Evolutionary conservation across 2,329 filamentous ascomycete species (phyloP).

Genomic region (Pestalotiopsis sp.): DNA sequence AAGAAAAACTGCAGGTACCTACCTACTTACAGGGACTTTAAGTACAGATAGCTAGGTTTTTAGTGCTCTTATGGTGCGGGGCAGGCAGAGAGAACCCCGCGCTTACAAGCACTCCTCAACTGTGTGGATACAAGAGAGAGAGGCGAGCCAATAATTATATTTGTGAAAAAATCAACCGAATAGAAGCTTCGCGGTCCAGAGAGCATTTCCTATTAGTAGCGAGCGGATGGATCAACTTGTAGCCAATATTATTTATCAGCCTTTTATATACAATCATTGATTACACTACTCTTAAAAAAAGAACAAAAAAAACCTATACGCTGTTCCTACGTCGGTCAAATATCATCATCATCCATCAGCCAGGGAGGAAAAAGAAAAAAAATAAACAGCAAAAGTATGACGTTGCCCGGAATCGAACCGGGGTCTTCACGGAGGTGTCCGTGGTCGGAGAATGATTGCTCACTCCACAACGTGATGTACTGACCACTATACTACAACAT

Average conservation of each 20-base stretch:
- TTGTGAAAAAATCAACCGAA: too few relatives aligned
- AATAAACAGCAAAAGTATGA: not conserved
- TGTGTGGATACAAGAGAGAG: too few relatives aligned
- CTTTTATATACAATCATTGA: too few relatives aligned
- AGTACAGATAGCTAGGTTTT: too few relatives aligned
- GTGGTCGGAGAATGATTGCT: not conserved
- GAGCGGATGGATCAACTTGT: too few relatives aligned
- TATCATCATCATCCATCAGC: not conserved
- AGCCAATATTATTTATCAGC: too few relatives aligned
- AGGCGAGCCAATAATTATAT: too few relatives aligned
- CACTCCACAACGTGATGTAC: slow-evolving; percentile 8
- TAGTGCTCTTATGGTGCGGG: not conserved
- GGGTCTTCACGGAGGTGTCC: not conserved
- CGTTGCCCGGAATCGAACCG: slow-evolving; percentile 8
- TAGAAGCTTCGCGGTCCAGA: too few relatives aligned
- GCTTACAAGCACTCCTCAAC: not conserved
- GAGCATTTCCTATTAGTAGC: too few relatives aligned
- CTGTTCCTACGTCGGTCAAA: too few relatives aligned
- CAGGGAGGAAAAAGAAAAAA: not conserved
- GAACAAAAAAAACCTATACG: too few relatives aligned
- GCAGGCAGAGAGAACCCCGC: not conserved
- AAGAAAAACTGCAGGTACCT: not conserved
- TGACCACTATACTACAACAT: slow-evolving; percentile 7
- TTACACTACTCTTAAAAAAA: too few relatives aligned
- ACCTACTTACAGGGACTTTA: not conserved